These are phyloP conservation scores for Lachancea lanzarotensis DNA, from an alignment of 805 yeast genomes.

Conservation along the genomic window DNA sequence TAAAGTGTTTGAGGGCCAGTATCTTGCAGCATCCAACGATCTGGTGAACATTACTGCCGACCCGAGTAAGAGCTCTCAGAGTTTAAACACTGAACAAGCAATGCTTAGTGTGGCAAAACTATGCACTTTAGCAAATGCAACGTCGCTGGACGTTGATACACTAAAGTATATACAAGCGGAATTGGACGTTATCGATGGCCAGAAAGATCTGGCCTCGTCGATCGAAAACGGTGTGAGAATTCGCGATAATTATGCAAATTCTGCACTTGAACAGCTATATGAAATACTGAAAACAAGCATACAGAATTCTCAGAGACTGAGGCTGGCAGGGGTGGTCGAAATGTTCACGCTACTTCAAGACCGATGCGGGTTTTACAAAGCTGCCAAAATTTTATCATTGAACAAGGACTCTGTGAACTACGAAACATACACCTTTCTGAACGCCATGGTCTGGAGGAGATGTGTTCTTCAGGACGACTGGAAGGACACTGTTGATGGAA, in stretches of 20 bases:
- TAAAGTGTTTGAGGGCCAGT: constrained; percentile 48
- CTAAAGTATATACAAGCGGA: constrained; percentile 45
- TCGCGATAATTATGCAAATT: constrained; percentile 18
- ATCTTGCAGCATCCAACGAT: constrained; percentile 42
- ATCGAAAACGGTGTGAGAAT: constrained; percentile 17
- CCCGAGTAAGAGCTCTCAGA: constrained; percentile 39
- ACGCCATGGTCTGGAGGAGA: constrained; percentile 51
- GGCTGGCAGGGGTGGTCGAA: constrained; percentile 44
- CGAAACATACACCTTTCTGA: constrained; percentile 30
- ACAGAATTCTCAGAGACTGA: constrained; percentile 33
- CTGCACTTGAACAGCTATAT: constrained; percentile 18
- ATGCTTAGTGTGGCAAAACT: constrained; percentile 70
- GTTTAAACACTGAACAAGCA: constrained; percentile 36
- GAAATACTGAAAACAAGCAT: constrained; percentile 23
- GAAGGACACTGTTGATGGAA: constrained; percentile 37
- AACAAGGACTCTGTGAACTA: constrained; percentile 23
- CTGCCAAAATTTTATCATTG: constrained; percentile 47
- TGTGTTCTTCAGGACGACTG: constrained; percentile 46
- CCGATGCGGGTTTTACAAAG: constrained; percentile 35
- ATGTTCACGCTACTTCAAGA: constrained; percentile 42
- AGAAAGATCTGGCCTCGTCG: constrained; percentile 22
- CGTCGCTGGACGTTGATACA: constrained; percentile 9
- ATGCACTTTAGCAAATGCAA: constrained; percentile 42
- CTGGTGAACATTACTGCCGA: constrained; percentile 39
- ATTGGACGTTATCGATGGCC: constrained; percentile 44